Evolutionary conservation across 805 yeast species (phyloP), one percentile per base, ranked within the genome.

Genomic region (Diddensiella santjacobensis): DNA sequence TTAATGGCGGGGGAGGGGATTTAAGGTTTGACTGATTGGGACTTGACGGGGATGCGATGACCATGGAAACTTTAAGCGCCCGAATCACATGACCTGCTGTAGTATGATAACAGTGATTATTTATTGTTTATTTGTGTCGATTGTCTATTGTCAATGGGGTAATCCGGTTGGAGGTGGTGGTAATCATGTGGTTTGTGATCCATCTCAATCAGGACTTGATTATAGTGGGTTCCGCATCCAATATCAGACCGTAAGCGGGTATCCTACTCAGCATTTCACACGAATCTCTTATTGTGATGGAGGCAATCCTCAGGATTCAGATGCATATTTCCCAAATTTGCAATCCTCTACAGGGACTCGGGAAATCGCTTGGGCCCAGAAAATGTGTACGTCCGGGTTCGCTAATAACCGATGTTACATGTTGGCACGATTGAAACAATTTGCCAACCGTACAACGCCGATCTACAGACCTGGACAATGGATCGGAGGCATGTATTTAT

Each of bases 401-500:
- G 20, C 31, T n/a, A 40, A 18, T 24, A 42, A 50, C 26, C 43
- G 44, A 5, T 58, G 62, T 44, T 52, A 49, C 22, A 37, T 51
- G 33, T 42, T 58, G 46, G 61, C 61, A 3, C 46, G 61, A 19
- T 4, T 47, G 19, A 44, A 44, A 3, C 46, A 55, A 20, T 47
- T 43, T 35, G 50, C 52, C 1, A 26, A 44, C 11, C 18, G 30
- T 15, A n/a, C 33, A 2, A 10, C 19, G 8, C 5, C 33, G 10
- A 6, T 17, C 11, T 24, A 19, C 15, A n/a, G 24, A 19, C 55
- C 54, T 22, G 56, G 55, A 22, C 29, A 43, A n/a, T 50, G 57
- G 54, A 39, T 58, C n/a, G 62, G 62, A 2, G 60, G 57, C n/a
- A 33, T 58, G 23, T 58, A 41, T 40, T 44, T 33, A 29, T 58